Evolutionary conservation across 2,329 filamentous ascomycete species (phyloP).

Genomic region (Decorospora gaudefroyi): DNA sequence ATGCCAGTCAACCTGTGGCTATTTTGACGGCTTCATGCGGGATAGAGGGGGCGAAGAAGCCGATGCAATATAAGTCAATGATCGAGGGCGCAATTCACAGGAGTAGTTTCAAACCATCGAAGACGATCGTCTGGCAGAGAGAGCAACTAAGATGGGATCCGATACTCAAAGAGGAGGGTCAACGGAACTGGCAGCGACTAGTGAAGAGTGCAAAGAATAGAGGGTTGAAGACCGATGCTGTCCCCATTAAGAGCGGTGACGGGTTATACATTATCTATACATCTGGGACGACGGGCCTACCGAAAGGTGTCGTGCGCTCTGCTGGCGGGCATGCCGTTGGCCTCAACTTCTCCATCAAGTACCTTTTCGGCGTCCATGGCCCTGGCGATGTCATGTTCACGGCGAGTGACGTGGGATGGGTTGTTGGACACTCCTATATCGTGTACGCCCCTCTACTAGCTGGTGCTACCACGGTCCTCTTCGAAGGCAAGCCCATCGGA

Average conservation of each 20-base stretch:
- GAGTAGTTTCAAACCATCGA: slow-evolving; percentile 71
- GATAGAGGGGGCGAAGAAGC: slow-evolving; percentile 82
- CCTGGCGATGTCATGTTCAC: slow-evolving; percentile 82
- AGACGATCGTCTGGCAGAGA: slow-evolving; percentile 82
- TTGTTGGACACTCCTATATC: slow-evolving; percentile 76
- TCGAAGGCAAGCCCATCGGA: slow-evolving; percentile 91
- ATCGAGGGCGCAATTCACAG: slow-evolving; percentile 72
- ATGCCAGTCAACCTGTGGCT: slow-evolving; percentile 73
- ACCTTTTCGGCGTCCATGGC: slow-evolving; percentile 79
- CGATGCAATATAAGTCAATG: slow-evolving; percentile 73
- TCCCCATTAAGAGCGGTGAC: slow-evolving; percentile 77
- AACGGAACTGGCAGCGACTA: slow-evolving; percentile 79
- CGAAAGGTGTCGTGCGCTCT: slow-evolving; percentile 82
- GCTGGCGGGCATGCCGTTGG: slow-evolving; percentile 87
- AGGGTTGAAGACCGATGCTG: slow-evolving; percentile 70
- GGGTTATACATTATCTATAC: slow-evolving; percentile 91
- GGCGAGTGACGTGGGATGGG: slow-evolving; percentile 90
- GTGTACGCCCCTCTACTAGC: slow-evolving; percentile 84
- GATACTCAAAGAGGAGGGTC: slow-evolving; percentile 66
- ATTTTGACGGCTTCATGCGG: slow-evolving; percentile 91
- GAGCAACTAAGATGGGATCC: slow-evolving; percentile 75
- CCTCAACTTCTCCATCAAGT: slow-evolving; percentile 77
- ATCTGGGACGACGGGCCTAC: slow-evolving; percentile 77
- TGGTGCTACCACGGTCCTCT: slow-evolving; percentile 83
- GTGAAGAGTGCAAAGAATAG: slow-evolving; percentile 71